phyloP scores from a whole-genome alignment of 1,284 basidiomycete species.

The Agroathelia rolfsii region DNA sequence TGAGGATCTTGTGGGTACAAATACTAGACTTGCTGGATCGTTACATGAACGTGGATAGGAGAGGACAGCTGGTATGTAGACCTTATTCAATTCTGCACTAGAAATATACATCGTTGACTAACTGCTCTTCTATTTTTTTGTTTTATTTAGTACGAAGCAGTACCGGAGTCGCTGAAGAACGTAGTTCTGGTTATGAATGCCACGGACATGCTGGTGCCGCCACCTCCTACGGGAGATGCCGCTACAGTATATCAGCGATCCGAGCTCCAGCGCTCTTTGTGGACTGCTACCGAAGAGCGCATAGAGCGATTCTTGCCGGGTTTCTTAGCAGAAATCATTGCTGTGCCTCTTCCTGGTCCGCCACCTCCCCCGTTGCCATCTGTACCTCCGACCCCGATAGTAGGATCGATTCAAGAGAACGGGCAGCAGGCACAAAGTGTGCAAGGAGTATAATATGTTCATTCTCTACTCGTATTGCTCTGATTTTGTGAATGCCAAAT shows the following conservation, averaged over 20 bases:
- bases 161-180: slow-evolving; percentile 96
- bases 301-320: slow-evolving; percentile 86
- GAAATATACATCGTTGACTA: slow-evolving; percentile 1
- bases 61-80: slow-evolving; percentile 74
- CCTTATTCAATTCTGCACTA: slow-evolving; percentile 3
- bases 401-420: no score
- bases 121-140: slow-evolving; percentile 9
- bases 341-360: slow-evolving; percentile 29
- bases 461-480: no score
- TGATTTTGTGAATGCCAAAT: no score
- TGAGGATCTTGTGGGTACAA: slow-evolving; percentile 79
- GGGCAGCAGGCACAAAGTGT: no score
- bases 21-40: slow-evolving; percentile 88
- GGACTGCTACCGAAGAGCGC: slow-evolving; percentile 76
- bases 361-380: slow-evolving; percentile 10
- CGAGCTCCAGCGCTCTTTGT: slow-evolving; percentile 66
- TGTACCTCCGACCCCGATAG: no score
- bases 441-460: no score
- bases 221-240: slow-evolving; percentile 38
- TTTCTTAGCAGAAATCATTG: slow-evolving; percentile 68
- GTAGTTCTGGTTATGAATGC: slow-evolving; percentile 95
- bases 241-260: no score
- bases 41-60: slow-evolving; percentile 77
- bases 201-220: slow-evolving; percentile 71
- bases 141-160: slow-evolving; percentile 72